Evolutionary conservation across 169 alveolate genomes (phyloP).

Genomic region (Ichthyophthirius multifiliis): DNA sequence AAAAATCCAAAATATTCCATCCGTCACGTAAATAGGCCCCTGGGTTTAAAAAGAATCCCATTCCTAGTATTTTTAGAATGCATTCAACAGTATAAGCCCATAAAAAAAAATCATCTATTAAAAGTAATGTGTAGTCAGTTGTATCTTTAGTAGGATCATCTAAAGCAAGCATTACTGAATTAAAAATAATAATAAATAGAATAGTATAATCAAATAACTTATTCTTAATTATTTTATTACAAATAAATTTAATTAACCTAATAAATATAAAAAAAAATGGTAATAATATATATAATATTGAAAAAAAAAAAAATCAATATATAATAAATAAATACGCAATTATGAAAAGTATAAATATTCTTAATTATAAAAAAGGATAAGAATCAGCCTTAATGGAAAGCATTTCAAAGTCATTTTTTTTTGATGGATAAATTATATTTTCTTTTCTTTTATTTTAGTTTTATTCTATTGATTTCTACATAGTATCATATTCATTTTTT

Average conservation of each 20-base stretch:
- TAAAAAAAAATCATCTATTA: slow-evolving; percentile 66
- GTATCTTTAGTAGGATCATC: slow-evolving; percentile 55
- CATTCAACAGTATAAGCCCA: slow-evolving; percentile 75
- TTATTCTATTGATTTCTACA: no score
- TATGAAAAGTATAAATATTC: neutral
- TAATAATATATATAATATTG: neutral
- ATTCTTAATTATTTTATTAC: slow-evolving; percentile 28
- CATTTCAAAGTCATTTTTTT: neutral
- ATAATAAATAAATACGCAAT: neutral
- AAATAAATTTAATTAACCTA: neutral
- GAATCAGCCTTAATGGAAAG: neutral
- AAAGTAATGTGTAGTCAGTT: no score
- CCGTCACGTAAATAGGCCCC: slow-evolving; percentile 76
- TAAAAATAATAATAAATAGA: slow-evolving; percentile 55
- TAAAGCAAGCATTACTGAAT: slow-evolving; percentile 55
- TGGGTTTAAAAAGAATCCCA: slow-evolving; percentile 58
- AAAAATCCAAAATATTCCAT: slow-evolving; percentile 84
- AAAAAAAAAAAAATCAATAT: neutral
- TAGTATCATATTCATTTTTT: no score
- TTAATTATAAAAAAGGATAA: neutral
- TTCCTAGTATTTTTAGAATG: slow-evolving; percentile 65
- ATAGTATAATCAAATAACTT: neutral
- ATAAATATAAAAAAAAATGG: neutral
- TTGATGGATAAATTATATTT: no score
- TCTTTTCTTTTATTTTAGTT: no score